Percentiles rank a stretch among this genome's conserved stretches.
Conservation (phyloP, 2,329 filamentous ascomycete genomes). For the Bretziella fagacearum region DNA sequence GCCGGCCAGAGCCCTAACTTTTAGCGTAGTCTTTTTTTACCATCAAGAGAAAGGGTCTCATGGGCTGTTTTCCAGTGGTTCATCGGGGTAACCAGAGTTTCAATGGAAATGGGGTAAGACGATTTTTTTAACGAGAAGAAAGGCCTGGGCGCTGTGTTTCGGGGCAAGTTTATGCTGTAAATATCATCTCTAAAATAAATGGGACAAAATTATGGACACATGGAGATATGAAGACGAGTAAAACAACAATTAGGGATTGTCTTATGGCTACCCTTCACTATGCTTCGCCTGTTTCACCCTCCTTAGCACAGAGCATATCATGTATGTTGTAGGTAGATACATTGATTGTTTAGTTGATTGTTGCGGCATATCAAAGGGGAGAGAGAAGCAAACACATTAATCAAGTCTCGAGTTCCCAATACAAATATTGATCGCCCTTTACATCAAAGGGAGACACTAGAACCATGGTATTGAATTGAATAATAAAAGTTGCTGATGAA, state of each 20-base stretch:
- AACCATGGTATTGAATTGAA: background rate
- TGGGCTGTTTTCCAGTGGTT: background rate
- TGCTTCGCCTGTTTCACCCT: background rate
- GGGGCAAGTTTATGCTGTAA: background rate
- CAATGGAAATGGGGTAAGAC: background rate
- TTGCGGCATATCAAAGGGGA: background rate
- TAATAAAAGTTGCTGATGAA: background rate
- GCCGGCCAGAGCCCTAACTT: too few relatives aligned
- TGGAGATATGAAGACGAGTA: background rate
- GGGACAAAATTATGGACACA: background rate
- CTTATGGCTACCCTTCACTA: background rate
- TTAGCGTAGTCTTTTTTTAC: too few relatives aligned
- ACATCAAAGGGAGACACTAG: background rate
- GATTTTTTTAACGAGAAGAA: background rate
- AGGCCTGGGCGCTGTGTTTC: background rate
- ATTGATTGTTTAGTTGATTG: background rate
- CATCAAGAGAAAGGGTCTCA: background rate
- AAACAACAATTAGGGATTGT: background rate
- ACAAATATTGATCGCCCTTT: background rate
- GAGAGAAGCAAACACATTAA: slow-evolving; percentile 1
- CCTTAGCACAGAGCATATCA: background rate
- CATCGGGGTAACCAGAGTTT: background rate
- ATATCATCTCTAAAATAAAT: background rate
- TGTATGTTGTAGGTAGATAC: too few relatives aligned
- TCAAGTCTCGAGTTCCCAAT: background rate